Percentiles rank a stretch among this genome's conserved stretches.
Evolutionary conservation across 1,284 basidiomycete genomes (phyloP).

Genomic region (Ceratobasidium sp.): DNA sequence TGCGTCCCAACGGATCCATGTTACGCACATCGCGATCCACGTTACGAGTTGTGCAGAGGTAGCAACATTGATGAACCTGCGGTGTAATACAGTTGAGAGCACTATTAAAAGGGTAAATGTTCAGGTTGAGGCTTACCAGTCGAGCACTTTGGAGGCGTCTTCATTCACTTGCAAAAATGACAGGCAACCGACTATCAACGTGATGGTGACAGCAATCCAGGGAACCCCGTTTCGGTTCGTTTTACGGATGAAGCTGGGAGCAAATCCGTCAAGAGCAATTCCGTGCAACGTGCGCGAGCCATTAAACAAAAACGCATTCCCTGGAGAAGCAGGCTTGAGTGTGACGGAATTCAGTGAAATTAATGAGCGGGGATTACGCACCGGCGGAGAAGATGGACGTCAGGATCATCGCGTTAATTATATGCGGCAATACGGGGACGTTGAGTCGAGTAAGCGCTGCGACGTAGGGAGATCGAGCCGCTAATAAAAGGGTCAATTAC

Average conservation of each 20-base stretch:
- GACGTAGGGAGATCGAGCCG: slow-evolving; percentile 35
- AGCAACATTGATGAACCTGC: slow-evolving; percentile 41
- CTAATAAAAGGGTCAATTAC: not conserved
- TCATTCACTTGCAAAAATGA: slow-evolving; percentile 44
- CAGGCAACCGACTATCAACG: slow-evolving; percentile 43
- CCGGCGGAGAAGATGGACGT: slow-evolving; percentile 35
- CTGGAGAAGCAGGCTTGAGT: not conserved
- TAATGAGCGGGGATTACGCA: not conserved
- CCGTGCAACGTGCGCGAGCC: slow-evolving; percentile 46
- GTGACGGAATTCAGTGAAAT: not conserved
- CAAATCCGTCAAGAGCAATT: slow-evolving; percentile 45
- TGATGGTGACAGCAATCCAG: slow-evolving; percentile 43
- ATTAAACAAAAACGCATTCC: slow-evolving; percentile 45
- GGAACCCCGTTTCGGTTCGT: slow-evolving; percentile 45
- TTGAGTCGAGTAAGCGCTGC: slow-evolving; percentile 29
- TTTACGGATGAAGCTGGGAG: slow-evolving; percentile 44
- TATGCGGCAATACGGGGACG: slow-evolving; percentile 37
- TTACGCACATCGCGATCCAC: slow-evolving; percentile 46
- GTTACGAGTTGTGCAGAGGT: slow-evolving; percentile 33
- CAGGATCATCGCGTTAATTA: slow-evolving; percentile 36
- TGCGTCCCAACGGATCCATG: slow-evolving; percentile 45
- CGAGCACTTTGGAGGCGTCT: slow-evolving; percentile 43
- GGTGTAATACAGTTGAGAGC: slow-evolving; percentile 33
- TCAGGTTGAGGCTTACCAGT: slow-evolving; percentile 45
- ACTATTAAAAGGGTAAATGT: too few relatives aligned